These are phyloP conservation scores for Parafenestella ontariensis DNA, from an alignment of 2,329 filamentous ascomycete species.

Conservation along the genomic window DNA sequence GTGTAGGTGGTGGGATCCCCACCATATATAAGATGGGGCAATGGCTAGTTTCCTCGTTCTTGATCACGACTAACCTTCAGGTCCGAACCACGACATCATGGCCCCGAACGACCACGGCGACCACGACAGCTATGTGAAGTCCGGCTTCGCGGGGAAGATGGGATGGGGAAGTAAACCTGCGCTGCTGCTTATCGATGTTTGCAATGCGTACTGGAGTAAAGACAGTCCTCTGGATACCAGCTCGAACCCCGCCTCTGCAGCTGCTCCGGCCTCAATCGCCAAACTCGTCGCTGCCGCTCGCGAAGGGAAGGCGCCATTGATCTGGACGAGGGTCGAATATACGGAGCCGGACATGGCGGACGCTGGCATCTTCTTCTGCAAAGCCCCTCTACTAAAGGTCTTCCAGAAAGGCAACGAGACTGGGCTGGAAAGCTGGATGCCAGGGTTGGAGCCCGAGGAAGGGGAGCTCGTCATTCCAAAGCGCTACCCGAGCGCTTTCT, in stretches of 20 bases:
- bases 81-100: constrained; percentile 24
- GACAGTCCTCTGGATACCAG: constrained; percentile 53
- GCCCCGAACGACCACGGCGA: constrained; percentile 22
- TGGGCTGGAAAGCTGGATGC: constrained; percentile 51
- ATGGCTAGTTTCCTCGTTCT: constrained; percentile 9
- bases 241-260: constrained; percentile 46
- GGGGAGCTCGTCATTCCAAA: constrained; percentile 51
- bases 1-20: constrained; percentile 7
- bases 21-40: constrained; percentile 14
- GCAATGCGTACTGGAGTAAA: constrained; percentile 55
- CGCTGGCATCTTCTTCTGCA: constrained; percentile 54
- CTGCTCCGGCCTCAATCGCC: constrained; percentile 50
- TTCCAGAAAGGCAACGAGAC: constrained; percentile 52
- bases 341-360: constrained; percentile 54
- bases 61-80: constrained; percentile 11
- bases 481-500: constrained; percentile 56
- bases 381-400: constrained; percentile 52
- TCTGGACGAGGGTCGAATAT: constrained; percentile 57
- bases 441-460: constrained; percentile 48
- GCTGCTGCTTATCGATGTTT: constrained; percentile 57
- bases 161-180: constrained; percentile 55
- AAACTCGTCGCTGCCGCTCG: constrained; percentile 53
- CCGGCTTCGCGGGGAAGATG: constrained; percentile 53
- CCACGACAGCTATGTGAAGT: constrained; percentile 34
- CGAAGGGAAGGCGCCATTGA: constrained; percentile 47